Evolutionary conservation across 2,329 filamentous ascomycete species (phyloP).

Genomic region (Aspergillus quadricinctus): DNA sequence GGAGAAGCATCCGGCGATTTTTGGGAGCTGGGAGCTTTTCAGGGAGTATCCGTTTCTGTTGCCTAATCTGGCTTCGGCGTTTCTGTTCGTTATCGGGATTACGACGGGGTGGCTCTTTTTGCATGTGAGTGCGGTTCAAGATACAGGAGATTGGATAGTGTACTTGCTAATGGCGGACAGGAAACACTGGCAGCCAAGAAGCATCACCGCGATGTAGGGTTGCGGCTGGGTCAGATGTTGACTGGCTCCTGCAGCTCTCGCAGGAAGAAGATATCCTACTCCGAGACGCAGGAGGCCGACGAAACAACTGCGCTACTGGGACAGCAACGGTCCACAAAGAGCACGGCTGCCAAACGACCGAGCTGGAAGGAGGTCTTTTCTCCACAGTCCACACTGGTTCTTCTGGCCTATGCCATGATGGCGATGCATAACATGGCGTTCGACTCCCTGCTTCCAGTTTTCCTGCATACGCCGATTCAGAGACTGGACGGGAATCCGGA

Average conservation of each 20-base stretch:
- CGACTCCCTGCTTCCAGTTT: conserved; percentile 84
- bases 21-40: conserved; percentile 64
- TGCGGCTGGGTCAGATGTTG: conserved; percentile 67
- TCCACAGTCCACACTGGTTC: conserved; percentile 67
- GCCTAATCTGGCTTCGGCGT: conserved; percentile 73
- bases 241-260: conserved; percentile 34
- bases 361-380: conserved; percentile 65
- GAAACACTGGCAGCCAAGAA: conserved; percentile 77
- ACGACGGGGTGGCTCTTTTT: conserved; percentile 73
- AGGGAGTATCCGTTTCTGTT: conserved; percentile 74
- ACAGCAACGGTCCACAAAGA: conserved; percentile 13
- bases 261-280: conserved; percentile 14
- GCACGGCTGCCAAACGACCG: conserved; percentile 22
- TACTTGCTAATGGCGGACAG: conserved; percentile 29
- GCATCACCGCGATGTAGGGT: conserved; percentile 67
- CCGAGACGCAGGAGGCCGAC: conserved; percentile 15
- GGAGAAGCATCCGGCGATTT: conserved; percentile 66
- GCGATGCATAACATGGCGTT: conserved; percentile 79
- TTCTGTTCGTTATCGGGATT: conserved; percentile 75
- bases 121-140: conserved; percentile 44
- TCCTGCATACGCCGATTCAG: conserved; percentile 70
- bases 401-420: conserved; percentile 74
- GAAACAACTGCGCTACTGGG: conserved; percentile 33
- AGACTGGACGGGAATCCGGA: conserved; percentile 52
- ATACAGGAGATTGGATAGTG: conserved; percentile 38